Conservation (phyloP, 2,329 filamentous ascomycete species). For the Neoarthrinium moseri region DNA sequence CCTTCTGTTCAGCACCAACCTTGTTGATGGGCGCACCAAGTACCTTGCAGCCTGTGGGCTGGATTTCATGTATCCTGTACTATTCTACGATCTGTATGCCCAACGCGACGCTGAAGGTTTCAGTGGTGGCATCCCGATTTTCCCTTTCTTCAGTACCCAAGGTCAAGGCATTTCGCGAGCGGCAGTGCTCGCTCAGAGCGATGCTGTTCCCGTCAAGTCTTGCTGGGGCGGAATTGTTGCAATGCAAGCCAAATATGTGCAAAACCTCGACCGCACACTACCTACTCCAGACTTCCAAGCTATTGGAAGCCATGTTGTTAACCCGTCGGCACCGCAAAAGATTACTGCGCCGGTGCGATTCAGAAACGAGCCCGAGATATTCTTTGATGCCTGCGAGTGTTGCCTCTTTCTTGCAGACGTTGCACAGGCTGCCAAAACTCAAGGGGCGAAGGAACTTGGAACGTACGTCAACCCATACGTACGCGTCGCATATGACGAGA, state of each 20-base stretch:
- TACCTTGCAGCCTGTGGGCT: conserved; percentile 71
- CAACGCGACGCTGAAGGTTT: conserved; percentile 66
- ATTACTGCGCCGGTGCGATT: conserved; percentile 48
- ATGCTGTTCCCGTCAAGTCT: conserved; percentile 67
- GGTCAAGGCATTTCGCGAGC: conserved; percentile 54
- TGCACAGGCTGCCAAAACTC: conserved; percentile 32
- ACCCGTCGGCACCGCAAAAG: conserved; percentile 29
- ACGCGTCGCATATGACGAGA: conserved; percentile 64
- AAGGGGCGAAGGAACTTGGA: conserved; percentile 44
- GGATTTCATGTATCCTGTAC: conserved; percentile 67
- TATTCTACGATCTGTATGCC: conserved; percentile 74
- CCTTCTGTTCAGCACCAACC: conserved; percentile 62
- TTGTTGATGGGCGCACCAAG: conserved; percentile 45
- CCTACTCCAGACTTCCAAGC: conserved; percentile 32
- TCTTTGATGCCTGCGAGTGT: conserved; percentile 65
- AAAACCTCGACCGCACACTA: conserved; percentile 34
- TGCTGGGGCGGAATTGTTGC: conserved; percentile 79
- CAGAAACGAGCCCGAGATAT: conserved; percentile 56
- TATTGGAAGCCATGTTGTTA: conserved; percentile 31
- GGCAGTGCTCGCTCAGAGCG: conserved; percentile 60
- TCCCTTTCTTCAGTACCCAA: conserved; percentile 61
- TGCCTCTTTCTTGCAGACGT: conserved; percentile 56
- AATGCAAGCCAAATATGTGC: conserved; percentile 61
- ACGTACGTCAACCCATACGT: conserved; percentile 77
- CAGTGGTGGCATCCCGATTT: conserved; percentile 62